Percentiles rank a stretch among this genome's conserved stretches.
Evolutionary conservation across 208 protist genomes (phyloP).

Genomic region (Trypanosoma mega): DNA sequence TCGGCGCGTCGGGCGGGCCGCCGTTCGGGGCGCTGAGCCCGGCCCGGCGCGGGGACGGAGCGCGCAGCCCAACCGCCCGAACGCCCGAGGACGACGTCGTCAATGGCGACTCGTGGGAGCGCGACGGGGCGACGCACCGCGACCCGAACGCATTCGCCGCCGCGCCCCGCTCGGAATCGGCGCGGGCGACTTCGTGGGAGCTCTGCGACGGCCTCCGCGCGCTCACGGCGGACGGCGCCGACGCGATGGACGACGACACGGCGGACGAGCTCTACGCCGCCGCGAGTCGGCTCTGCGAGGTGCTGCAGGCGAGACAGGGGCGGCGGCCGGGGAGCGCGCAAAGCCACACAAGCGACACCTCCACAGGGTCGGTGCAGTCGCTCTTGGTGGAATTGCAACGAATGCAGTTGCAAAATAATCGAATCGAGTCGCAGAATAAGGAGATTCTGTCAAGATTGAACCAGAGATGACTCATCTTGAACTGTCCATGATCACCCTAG

Average conservation of each 20-base stretch:
- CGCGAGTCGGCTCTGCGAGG: conserved; percentile 31
- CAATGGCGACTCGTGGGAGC: conserved; percentile 28
- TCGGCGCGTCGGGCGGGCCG: too few relatives aligned
- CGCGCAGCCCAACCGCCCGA: conserved; percentile 9
- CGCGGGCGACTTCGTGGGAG: conserved; percentile 19
- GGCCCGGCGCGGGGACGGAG: conserved; percentile 20
- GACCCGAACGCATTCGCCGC: neutral
- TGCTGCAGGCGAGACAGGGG: conserved; percentile 35
- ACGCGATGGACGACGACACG: conserved; percentile 26
- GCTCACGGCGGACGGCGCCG: conserved; percentile 16
- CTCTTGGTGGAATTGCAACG: conserved; percentile 40
- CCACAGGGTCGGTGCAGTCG: conserved; percentile 17
- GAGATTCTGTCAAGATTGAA: conserved; percentile 41
- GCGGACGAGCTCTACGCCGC: conserved; percentile 23
- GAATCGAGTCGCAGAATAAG: conserved; percentile 61
- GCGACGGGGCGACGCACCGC: neutral
- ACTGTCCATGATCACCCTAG: neutral
- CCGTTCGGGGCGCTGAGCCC: conserved; percentile 23
- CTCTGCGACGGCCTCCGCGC: conserved; percentile 21
- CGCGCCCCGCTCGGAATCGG: conserved; percentile 2
- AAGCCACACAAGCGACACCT: conserved; percentile 22
- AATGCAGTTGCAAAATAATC: conserved; percentile 50
- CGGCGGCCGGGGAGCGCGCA: conserved; percentile 19
- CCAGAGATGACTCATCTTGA: neutral
- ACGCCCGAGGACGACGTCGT: conserved; percentile 32